Percentiles rank a stretch among this genome's conserved stretches.
phyloP scores from a whole-genome alignment of 208 protist genomes.

The Leishmania mexicana region DNA sequence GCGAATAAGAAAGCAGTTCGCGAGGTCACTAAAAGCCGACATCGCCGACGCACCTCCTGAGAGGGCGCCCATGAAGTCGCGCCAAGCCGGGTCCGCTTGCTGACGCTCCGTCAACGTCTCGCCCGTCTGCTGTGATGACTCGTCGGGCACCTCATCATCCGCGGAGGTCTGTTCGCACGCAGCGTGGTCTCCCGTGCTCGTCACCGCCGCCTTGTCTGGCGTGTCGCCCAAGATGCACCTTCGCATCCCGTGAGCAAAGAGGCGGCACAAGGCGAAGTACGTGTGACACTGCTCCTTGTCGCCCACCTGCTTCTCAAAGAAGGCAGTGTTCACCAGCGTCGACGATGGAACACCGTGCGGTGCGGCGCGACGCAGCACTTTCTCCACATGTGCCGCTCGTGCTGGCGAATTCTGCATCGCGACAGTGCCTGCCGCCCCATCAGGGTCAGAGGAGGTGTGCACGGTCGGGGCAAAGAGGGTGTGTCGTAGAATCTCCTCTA shows the following conservation, averaged over 20 bases:
- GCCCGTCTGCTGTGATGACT: not conserved
- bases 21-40: not conserved
- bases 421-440: not conserved
- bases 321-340: slow-evolving; percentile 34
- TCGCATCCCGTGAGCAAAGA: slow-evolving; percentile 47
- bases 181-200: not conserved
- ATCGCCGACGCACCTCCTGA: not conserved
- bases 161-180: not conserved
- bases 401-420: no score
- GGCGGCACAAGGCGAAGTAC: slow-evolving; percentile 47
- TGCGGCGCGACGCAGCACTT: slow-evolving; percentile 19
- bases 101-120: not conserved
- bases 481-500: slow-evolving; percentile 41
- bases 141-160: not conserved
- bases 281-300: slow-evolving; percentile 66
- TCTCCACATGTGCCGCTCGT: not conserved
- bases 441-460: not conserved
- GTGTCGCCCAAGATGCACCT: slow-evolving; percentile 22
- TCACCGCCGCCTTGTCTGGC: not conserved
- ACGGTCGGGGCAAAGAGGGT: slow-evolving; percentile 20
- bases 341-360: slow-evolving; percentile 31
- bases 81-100: not conserved
- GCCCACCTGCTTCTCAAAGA: slow-evolving; percentile 63
- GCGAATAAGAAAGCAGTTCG: slow-evolving; percentile 31
- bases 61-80: not conserved